Evolutionary conservation across 192 early-diverging fungal species (phyloP).

Genomic region (Phycomyces nitens): DNA sequence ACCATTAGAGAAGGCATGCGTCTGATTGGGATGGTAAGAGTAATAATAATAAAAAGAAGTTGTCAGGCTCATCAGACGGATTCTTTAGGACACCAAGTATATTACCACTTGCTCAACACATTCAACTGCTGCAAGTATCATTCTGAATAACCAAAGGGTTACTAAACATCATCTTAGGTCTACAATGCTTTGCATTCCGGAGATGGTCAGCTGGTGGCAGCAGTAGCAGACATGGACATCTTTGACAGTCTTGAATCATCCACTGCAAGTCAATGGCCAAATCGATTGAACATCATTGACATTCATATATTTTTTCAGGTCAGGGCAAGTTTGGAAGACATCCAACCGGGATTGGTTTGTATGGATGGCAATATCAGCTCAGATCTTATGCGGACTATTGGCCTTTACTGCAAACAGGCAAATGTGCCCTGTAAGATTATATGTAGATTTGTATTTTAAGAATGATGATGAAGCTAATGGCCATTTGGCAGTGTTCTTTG

Average conservation of each 20-base stretch:
- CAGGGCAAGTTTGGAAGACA: constrained; percentile 23
- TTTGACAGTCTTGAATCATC: constrained; percentile 49
- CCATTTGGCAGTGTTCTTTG: constrained; percentile 62
- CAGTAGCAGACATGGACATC: constrained; percentile 92
- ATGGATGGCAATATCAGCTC: constrained; percentile 74
- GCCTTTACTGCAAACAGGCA: constrained; percentile 30
- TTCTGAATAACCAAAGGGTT: too few relatives aligned
- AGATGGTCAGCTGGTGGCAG: constrained; percentile 70
- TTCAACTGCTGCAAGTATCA: constrained; percentile 51
- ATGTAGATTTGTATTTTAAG: too few relatives aligned
- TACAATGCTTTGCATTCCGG: constrained; percentile 77
- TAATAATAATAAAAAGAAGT: neutral
- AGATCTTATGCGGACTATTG: constrained; percentile 42
- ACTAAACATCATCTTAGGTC: too few relatives aligned
- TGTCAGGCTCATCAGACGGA: constrained; percentile 4
- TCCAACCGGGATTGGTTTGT: constrained; percentile 51
- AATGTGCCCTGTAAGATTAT: constrained; percentile 42
- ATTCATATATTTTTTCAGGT: constrained; percentile 23
- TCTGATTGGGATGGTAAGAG: constrained; percentile 52
- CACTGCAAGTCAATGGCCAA: constrained; percentile 26
- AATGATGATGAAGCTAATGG: neutral
- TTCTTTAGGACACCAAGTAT: constrained; percentile 26
- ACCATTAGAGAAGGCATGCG: constrained; percentile 52
- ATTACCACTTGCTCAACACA: constrained; percentile 30
- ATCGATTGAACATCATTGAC: constrained; percentile 9